Percentiles rank a stretch among this genome's conserved stretches.
phyloP scores from a whole-genome alignment of 75 land plant species.

The Azolla pinnata region DNA sequence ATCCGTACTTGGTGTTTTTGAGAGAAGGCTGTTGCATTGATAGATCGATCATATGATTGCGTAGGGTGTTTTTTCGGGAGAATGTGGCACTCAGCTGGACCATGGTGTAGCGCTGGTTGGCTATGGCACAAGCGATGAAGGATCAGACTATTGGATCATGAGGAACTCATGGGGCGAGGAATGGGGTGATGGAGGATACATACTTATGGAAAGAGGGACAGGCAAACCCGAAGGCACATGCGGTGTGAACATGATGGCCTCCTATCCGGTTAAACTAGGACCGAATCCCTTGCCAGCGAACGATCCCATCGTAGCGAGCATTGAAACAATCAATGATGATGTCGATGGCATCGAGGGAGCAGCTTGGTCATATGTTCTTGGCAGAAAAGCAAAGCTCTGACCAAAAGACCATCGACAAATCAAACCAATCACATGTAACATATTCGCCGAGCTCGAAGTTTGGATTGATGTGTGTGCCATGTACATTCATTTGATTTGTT shows the following conservation, averaged over 20 bases:
- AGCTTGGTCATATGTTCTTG: no score
- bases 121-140: slow-evolving; percentile 28
- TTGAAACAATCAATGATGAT: no score
- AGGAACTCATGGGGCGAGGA: slow-evolving; percentile 56
- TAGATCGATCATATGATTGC: slow-evolving; percentile 1
- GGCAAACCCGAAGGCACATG: slow-evolving; percentile 11
- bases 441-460: no score
- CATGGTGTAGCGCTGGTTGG: slow-evolving; percentile 41
- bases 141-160: slow-evolving; percentile 40
- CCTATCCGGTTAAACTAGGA: slow-evolving; percentile 19
- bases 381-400: no score
- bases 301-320: no score
- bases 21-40: neutral
- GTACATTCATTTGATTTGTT: no score
- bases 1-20: neutral
- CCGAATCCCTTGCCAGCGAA: slow-evolving; percentile 17
- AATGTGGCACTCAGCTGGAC: slow-evolving; percentile 23
- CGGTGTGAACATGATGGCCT: slow-evolving; percentile 22
- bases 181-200: slow-evolving; percentile 50
- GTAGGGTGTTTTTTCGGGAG: slow-evolving; percentile 25
- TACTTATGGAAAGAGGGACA: slow-evolving; percentile 17
- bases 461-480: no score
- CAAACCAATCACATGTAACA: no score
- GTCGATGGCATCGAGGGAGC: no score
- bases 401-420: no score